Evolutionary conservation across 495 filamentous ascomycete species (phyloP), one percentile per base, ranked within the genome.

Genomic region (Chaetomidium leptoderma): DNA sequence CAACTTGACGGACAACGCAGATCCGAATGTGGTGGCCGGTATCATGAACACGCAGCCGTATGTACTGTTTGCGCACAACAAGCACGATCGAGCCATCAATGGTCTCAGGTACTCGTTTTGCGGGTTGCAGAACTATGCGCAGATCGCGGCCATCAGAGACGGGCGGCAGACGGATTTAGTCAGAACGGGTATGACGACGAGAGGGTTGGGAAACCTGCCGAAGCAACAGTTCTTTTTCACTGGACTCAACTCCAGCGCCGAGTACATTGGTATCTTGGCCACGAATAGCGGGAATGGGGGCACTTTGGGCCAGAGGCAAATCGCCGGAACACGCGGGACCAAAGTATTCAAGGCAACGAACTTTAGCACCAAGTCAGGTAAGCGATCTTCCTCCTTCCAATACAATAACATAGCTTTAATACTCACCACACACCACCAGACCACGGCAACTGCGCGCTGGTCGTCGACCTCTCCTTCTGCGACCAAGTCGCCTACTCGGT

Each of bases 401-500:
- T 24, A 3, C 27, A 3, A 11, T 14, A 23, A 10, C 7, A n/a
- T n/a, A 39, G 8, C 26, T 26, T 55, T 48, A 26, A 43, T 37
- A 33, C 56, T 58, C 14, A 52, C 32, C 17, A 14, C 16, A 23
- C 23, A 4, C 26, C 7, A 6, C 30, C 45, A 66, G 63, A 61
- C 51, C 59, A 69, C 54, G 66, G 63, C 44, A 95, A 92, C 69
- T 99, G 93, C 71, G 85, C 85, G 35, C 76, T 99, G 13, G 77
- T 99, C 35, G 88, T 83, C 72, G 83, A 92, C 66, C 83, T 99
- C 17, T 70, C 78, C 4, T 92, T 97, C 70, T 99, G 93, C 75
- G 78, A 81, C 51, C 82, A 93, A 57, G 82, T 92, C 45, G 89
- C 91, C 42, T 96, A 97, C 70, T 87, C 95, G 21, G 93, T 96